Percentiles rank a stretch among this genome's conserved stretches.
phyloP scores from a whole-genome alignment of 2,329 filamentous ascomycete genomes.

The Nigrograna mackinnonii region DNA sequence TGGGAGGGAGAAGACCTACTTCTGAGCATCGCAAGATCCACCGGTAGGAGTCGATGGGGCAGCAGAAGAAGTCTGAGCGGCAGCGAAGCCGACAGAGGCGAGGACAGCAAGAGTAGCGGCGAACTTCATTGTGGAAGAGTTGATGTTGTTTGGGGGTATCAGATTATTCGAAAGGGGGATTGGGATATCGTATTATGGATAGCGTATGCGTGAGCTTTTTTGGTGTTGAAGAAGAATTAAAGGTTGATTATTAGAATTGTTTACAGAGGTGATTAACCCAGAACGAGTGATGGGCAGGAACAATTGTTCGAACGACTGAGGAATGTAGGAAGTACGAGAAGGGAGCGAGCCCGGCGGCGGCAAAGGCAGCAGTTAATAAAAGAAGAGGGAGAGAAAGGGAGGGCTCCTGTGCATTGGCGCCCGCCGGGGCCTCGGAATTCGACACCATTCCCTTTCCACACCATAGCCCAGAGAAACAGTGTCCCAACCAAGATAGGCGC shows the following conservation, averaged over 20 bases:
- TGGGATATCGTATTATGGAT: not conserved
- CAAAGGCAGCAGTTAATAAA: too few relatives aligned
- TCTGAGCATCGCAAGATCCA: constrained; percentile 38
- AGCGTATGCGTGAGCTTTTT: not conserved
- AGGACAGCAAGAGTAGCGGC: constrained; percentile 28
- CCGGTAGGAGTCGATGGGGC: constrained; percentile 19
- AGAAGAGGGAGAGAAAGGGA: too few relatives aligned
- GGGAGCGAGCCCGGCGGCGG: too few relatives aligned
- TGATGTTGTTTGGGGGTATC: constrained; percentile 1
- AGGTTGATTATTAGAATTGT: constrained; percentile 1
- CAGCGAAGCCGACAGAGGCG: constrained; percentile 40
- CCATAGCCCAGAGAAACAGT: too few relatives aligned
- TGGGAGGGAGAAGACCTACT: constrained; percentile 40
- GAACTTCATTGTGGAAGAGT: constrained; percentile 11
- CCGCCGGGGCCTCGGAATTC: too few relatives aligned
- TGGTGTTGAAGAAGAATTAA: not conserved
- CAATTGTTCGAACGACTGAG: not conserved
- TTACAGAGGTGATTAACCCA: constrained; percentile 11
- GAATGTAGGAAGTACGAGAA: too few relatives aligned
- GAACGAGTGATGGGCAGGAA: constrained; percentile 24
- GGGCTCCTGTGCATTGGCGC: too few relatives aligned
- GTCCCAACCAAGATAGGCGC: too few relatives aligned
- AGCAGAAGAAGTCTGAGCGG: constrained; percentile 41
- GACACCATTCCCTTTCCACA: too few relatives aligned
- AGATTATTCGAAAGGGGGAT: not conserved